Evolutionary conservation across 1,139 yeast genomes (phyloP).

Genomic region (Geotrichum europaeum): DNA sequence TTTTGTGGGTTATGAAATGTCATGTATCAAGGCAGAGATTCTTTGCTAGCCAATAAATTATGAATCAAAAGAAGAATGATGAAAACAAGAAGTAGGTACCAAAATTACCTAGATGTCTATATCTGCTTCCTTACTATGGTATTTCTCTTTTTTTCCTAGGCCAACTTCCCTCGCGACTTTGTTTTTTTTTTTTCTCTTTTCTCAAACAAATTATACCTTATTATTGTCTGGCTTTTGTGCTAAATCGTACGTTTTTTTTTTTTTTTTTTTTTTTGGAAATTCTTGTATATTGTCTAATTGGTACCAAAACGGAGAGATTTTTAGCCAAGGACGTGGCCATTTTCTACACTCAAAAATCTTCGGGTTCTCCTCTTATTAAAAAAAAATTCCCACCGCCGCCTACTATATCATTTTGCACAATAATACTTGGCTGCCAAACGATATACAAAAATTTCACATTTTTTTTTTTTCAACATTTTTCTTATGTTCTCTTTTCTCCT

Average conservation of each 20-base stretch:
- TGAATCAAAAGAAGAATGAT: no score
- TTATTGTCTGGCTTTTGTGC: not conserved
- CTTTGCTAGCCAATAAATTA: no score
- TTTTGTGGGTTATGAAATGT: not conserved
- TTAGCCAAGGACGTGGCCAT: not conserved
- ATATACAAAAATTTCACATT: not conserved
- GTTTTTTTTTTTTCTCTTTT: not conserved
- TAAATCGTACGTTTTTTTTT: not conserved
- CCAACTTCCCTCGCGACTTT: not conserved
- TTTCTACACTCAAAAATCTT: not conserved
- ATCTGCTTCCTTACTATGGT: no score
- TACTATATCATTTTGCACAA: not conserved
- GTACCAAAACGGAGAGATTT: not conserved
- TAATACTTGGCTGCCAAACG: not conserved
- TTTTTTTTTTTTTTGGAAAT: not conserved
- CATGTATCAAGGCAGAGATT: not conserved
- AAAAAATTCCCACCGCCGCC: not conserved
- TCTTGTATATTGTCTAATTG: not conserved
- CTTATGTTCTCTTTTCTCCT: not conserved
- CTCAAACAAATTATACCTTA: not conserved
- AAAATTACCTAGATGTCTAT: no score
- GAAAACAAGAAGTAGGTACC: no score
- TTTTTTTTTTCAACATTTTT: conserved; percentile 2
- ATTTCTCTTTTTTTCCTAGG: no score
- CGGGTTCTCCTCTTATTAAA: not conserved